Evolutionary conservation across 441 rosid genomes (phyloP), one percentile per base, ranked within the genome.

Genomic region (Melastoma candidum): DNA sequence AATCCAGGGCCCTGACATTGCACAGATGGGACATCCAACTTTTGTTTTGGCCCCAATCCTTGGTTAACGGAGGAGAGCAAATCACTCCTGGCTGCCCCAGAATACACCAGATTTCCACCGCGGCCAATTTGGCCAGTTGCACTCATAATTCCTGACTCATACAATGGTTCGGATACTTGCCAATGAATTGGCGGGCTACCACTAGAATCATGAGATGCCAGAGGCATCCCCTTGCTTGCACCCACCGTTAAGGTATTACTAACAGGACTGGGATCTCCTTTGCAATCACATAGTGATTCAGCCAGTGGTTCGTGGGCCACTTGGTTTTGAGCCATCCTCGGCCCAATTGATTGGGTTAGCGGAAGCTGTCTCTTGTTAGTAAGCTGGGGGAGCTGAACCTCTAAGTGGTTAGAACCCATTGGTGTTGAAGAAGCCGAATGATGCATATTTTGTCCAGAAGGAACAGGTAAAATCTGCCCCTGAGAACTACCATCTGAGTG

Each of bases 371-470:
- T 87, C 73, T 74, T 96, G 50, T 73, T 84, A 58, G 71, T 59
- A 65, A 66, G 83, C 39, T 69, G 58, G 32, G 72, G 76, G 39
- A 53, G 58, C 45, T 75, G 87, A 68, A 78, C 57, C 71, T 79
- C 85, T 74, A 78, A 96, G 57, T 82, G 86, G 69, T 69, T 89
- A 55, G 90, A 71, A 62, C 77, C 68, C 55, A 77, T 59, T 27
- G 66, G 59, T 32, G 82, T 56, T 10, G 85, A 70, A 51, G 83
- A 55, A 70, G 1, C 8, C 41, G 41, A 4, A 63, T 79, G 92
- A 61, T 68, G 80, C 57, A 69, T 45, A 51, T 77, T 54, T 65
- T 76, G 82, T 67, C 74, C 69, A 53, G 86, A 74, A 53, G 80
- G 44, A 46, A 63, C 65, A 26, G 78, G 73, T 26, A 77, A 72